A percentile compares a stretch with the other conserved stretches of the same genome.
Evolutionary conservation across 192 early-diverging fungal genomes (phyloP).

Genomic region (Chytriomyces sp.): DNA sequence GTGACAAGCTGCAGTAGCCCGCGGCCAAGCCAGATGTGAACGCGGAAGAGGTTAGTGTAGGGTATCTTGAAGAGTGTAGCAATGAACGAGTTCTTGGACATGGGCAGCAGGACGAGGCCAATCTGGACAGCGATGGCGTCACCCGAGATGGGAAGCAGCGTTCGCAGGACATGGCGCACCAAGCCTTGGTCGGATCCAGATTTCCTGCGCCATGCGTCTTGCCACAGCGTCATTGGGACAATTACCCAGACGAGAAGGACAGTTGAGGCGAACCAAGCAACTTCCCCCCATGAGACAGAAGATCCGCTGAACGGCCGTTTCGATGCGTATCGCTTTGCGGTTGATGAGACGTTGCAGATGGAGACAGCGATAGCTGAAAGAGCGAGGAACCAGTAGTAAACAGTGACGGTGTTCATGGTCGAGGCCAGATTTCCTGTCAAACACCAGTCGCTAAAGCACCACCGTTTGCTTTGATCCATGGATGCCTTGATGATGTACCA

Average conservation of each 20-base stretch:
- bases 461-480: not conserved
- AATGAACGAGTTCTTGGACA: slow-evolving; percentile 34
- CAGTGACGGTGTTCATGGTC: not conserved
- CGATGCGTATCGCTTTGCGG: not conserved
- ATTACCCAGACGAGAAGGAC: not conserved
- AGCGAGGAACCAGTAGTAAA: slow-evolving; percentile 10
- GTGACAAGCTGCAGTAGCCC: slow-evolving; percentile 12
- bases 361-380: not conserved
- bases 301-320: not conserved
- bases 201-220: not conserved
- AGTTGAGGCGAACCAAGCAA: not conserved
- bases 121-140: slow-evolving; percentile 30
- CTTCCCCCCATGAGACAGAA: not conserved
- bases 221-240: not conserved
- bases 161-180: slow-evolving; percentile 11
- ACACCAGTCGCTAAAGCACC: not conserved
- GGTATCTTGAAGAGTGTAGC: slow-evolving; percentile 36
- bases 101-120: slow-evolving; percentile 39
- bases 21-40: slow-evolving; percentile 35
- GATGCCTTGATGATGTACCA: not conserved
- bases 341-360: too few species aligned
- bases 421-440: not conserved
- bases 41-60: slow-evolving; percentile 29
- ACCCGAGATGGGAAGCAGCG: slow-evolving; percentile 22
- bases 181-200: not conserved